Evolutionary conservation across 176 grass and related monocot species (phyloP), one percentile per base, ranked within the genome.

Genomic region (Tillandsia leiboldiana): DNA sequence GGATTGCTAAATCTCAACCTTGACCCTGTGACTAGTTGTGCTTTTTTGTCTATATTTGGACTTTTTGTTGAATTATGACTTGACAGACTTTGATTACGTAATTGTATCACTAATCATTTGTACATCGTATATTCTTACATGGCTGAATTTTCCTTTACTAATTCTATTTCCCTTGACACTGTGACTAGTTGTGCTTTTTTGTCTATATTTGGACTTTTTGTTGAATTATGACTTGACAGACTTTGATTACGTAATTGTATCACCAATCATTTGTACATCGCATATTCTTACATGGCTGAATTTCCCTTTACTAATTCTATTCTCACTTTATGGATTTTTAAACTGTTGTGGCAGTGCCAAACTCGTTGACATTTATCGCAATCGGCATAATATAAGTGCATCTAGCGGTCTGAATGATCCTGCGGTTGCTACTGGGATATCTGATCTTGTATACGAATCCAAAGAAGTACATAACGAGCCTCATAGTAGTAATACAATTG

Each of bases 341-440:
- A 80, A 72, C 70, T 56, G 7, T 78, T 66, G 72, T 70, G 64
- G 65, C 94, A 99, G 90, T 84, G 82, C 68, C 47, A 99, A 93
- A 63, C 82, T 99, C 75, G 90, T 94, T 82, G 90, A 94, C 49
- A 99, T 99, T 73, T 99, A 99, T 84, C 82, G 95, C 56, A 86
- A 90, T 84, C 80, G 82, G 48, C 95, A 99, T 85, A 93, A 90
- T 42, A 99, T 99, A 59, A 94, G 82, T 75, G 80, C 87, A 80
- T 93, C 90, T 66, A 73, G 72, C 53, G 95, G 90, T 65, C 68
- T 99, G 74, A 93, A 59, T 78, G 95, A 99, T 86, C 89, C 89
- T 57, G 95, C 95, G 75, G 95, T 99, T 86, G 89, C 90, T 70
- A 99, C 83, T 10, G 95, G 90, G 23, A 99, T 99, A 90, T 93